Base-by-base conservation (phyloP, 1,139 yeast species). In the Debaryomycetaceae sp. region DNA sequence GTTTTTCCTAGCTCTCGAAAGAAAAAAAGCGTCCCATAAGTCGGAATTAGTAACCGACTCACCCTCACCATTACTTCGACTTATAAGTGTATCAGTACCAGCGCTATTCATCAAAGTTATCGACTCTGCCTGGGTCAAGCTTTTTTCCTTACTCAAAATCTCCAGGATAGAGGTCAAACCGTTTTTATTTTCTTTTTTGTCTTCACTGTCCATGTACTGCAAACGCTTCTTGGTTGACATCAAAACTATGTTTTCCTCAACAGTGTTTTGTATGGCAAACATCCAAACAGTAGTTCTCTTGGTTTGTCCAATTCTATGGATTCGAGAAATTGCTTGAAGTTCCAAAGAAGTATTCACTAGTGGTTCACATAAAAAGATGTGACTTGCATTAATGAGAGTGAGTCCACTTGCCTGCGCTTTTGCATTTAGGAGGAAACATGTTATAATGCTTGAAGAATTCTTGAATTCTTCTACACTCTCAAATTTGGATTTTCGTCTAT, bases 291-390 rank as follows among this genome's bases (percentile, higher is more conserved):
- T 84, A 0, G 98, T 92, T 14, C 77, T 79, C 32, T 72, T 68
- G 3, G 73, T 77, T 58, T 92, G 98, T 0, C 98, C 98, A 55
- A 92, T 91, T 46, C 98, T 68, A 56, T 91, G 96, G 34, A 92
- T 82, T 49, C 98, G 75, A 34, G 95, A 87, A 41, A 91, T 84
- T 0, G 98, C 97, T 55, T 92, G 98, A 17, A 86, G 60, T 53
- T 92, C 98, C 38, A 89, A 70, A 1, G 95, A 84, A 0, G 89
- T 80, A 53, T 88, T 89, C n/a, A 91, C 83, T 45, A 92, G 71
- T 0, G 98, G 98, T 58, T 92, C 98, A 59, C 96, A 83, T 8
- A 89, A 59, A 49, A 87, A 84, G 0, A 92, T 91, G 59, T 92
- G 96, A 0, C 87, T 83, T 0, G 98, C 98, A 65, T 91, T 91